Evolutionary conservation across 2,329 filamentous ascomycete species (phyloP).

Genomic region (Aureobasidium sp.): DNA sequence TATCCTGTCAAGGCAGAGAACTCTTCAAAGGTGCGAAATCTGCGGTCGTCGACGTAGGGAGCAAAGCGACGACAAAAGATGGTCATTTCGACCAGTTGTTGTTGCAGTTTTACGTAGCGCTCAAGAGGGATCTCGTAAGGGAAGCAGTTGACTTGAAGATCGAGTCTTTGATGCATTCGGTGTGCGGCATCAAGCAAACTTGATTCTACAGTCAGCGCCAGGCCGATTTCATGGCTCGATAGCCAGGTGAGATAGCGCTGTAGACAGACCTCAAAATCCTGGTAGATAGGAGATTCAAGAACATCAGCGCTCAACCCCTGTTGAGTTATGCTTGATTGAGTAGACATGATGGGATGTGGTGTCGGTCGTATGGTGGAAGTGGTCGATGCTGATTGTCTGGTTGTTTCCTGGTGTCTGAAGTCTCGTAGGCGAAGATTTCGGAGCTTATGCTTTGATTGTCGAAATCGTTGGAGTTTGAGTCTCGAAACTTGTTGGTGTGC

Average conservation of each 20-base stretch:
- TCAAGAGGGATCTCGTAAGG: not conserved
- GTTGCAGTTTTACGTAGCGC: not conserved
- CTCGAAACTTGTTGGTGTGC: not conserved
- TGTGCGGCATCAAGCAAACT: not conserved
- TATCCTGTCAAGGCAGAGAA: not conserved
- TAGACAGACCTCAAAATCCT: not conserved
- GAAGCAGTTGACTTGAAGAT: not conserved
- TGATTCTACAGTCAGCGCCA: not conserved
- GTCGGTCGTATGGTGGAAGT: not conserved
- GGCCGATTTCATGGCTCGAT: not conserved
- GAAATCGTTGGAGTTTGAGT: not conserved
- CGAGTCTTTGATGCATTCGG: not conserved
- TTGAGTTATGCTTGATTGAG: not conserved
- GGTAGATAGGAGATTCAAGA: not conserved
- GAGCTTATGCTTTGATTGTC: no score
- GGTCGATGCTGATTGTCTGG: no score
- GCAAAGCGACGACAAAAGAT: not conserved
- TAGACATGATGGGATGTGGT: not conserved
- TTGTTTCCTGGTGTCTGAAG: no score
- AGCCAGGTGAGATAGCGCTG: not conserved
- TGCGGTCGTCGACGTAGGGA: no score
- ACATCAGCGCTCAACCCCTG: not conserved
- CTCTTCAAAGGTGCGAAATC: not conserved
- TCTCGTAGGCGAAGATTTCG: no score
- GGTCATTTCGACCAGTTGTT: not conserved